Percentiles rank a stretch among this genome's conserved stretches.
phyloP scores from a whole-genome alignment of 305 asterid species.

The Fraxinus greggii region DNA sequence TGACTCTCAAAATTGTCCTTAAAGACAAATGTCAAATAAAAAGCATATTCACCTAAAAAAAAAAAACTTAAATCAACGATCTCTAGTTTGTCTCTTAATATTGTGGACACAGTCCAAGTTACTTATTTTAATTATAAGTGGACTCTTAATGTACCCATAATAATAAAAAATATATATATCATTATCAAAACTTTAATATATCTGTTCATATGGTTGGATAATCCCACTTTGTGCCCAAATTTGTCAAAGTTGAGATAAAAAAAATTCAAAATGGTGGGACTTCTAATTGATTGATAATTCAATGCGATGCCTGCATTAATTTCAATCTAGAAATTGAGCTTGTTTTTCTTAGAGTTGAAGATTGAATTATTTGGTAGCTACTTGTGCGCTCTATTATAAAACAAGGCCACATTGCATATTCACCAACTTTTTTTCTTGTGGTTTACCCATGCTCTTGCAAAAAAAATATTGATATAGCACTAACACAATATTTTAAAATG shows the following conservation, averaged over 20 bases:
- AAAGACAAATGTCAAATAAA: neutral
- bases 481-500: neutral
- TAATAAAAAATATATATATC: neutral
- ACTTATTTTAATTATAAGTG: neutral
- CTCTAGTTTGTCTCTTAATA: slow-evolving; percentile 14
- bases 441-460: neutral
- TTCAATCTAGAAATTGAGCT: slow-evolving; percentile 14
- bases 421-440: neutral
- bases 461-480: neutral
- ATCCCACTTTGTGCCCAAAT: neutral
- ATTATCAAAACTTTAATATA: neutral
- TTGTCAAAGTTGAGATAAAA: slow-evolving; percentile 26
- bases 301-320: slow-evolving; percentile 22
- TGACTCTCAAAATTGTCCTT: neutral
- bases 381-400: slow-evolving; percentile 32
- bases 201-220: neutral
- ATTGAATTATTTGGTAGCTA: slow-evolving; percentile 28
- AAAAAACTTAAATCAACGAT: neutral
- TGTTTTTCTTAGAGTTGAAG: slow-evolving; percentile 10
- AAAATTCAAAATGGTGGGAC: slow-evolving; percentile 28
- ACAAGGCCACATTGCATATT: slow-evolving; percentile 23
- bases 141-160: neutral
- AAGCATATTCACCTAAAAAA: neutral
- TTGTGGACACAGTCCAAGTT: neutral
- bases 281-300: slow-evolving; percentile 13